Evolutionary conservation across 495 filamentous ascomycete species (phyloP).

Genomic region (Penicillium roqueforti): DNA sequence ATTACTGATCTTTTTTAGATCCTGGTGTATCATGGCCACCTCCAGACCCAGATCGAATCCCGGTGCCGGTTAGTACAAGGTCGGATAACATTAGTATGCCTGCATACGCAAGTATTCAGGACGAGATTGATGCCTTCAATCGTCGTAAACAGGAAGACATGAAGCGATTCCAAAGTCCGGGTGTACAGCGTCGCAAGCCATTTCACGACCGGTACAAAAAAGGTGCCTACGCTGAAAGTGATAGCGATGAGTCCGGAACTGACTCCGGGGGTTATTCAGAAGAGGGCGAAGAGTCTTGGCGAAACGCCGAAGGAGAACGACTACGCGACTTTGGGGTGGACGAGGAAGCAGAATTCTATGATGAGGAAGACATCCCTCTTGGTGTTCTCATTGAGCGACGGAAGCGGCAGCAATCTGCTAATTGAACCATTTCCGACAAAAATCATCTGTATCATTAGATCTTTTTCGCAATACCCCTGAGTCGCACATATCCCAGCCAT

Average conservation of each 20-base stretch:
- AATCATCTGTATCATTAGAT: neutral
- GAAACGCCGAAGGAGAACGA: slow-evolving; percentile 78
- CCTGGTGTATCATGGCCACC: slow-evolving; percentile 72
- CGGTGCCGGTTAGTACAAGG: slow-evolving; percentile 35
- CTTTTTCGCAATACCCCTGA: slow-evolving; percentile 38
- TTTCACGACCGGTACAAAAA: slow-evolving; percentile 47
- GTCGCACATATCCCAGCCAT: slow-evolving; percentile 65
- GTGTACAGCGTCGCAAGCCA: slow-evolving; percentile 43
- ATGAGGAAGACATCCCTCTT: slow-evolving; percentile 78
- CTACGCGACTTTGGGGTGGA: slow-evolving; percentile 90
- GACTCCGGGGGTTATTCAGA: slow-evolving; percentile 30
- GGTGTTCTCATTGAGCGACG: slow-evolving; percentile 38
- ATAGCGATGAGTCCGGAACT: slow-evolving; percentile 27
- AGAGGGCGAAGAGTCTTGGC: slow-evolving; percentile 66
- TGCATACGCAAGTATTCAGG: slow-evolving; percentile 33
- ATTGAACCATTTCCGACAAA: neutral
- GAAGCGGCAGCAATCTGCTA: slow-evolving; percentile 7
- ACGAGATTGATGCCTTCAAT: slow-evolving; percentile 54
- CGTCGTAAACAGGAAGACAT: slow-evolving; percentile 54
- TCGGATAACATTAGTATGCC: slow-evolving; percentile 24
- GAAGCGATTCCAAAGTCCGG: slow-evolving; percentile 30
- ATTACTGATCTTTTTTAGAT: slow-evolving; percentile 28
- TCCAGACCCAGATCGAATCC: slow-evolving; percentile 79
- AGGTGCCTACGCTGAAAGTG: slow-evolving; percentile 24
- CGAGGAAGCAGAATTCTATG: slow-evolving; percentile 72